A percentile compares a stretch with the other conserved stretches of the same genome.
phyloP scores from a whole-genome alignment of 495 filamentous ascomycete species.

The Xanthoparmelia taractica region DNA sequence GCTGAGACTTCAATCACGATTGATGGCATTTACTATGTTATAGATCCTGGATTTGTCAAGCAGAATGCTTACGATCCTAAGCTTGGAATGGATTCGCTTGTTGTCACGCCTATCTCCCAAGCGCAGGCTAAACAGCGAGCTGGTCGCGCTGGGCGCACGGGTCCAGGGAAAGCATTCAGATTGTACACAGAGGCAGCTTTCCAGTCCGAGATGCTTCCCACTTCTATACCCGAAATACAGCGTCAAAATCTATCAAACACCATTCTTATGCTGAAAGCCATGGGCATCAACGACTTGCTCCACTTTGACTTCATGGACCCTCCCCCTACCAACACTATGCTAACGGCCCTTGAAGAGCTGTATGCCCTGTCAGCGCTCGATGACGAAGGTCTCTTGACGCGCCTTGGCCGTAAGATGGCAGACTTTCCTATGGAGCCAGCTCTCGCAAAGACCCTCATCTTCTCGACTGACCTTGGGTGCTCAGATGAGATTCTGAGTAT shows the following conservation, averaged over 20 bases:
- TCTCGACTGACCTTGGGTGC: conserved; percentile 77
- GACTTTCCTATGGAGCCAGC: conserved; percentile 94
- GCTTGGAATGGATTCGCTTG: conserved; percentile 92
- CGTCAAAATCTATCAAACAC: conserved; percentile 89
- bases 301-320: conserved; percentile 99
- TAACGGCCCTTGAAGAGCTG: conserved; percentile 89
- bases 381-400: conserved; percentile 90
- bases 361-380: conserved; percentile 89
- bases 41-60: conserved; percentile 97
- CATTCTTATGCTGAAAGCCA: conserved; percentile 97
- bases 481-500: conserved; percentile 91
- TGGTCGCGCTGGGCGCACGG: conserved; percentile 87
- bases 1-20: conserved; percentile 97
- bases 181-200: conserved; percentile 95
- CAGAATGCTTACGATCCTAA: conserved; percentile 96
- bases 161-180: conserved; percentile 92
- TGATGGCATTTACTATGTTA: conserved; percentile 93
- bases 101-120: conserved; percentile 92
- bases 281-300: conserved; percentile 96
- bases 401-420: conserved; percentile 92
- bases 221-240: conserved; percentile 93
- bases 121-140: conserved; percentile 94
- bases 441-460: conserved; percentile 83
- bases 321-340: conserved; percentile 94
- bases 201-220: conserved; percentile 95